Base-by-base conservation (phyloP, 2,329 filamentous ascomycete species). In the Epichloe gansuensis region DNA sequence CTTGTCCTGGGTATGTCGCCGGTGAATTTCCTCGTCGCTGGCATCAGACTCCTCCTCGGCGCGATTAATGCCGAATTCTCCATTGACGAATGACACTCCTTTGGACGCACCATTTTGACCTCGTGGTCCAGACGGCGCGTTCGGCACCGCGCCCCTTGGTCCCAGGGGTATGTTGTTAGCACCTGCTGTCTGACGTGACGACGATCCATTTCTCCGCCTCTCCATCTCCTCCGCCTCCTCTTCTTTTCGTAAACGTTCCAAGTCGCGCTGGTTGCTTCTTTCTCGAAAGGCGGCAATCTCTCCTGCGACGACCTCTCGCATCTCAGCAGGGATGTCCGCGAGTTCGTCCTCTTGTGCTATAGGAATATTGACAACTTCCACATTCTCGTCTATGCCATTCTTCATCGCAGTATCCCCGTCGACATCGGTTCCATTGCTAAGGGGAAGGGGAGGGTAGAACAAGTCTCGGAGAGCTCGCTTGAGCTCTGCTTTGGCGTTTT, bases 231-330 rank as follows among this genome's bases (percentile, higher is more conserved):
- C 93, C 60, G 95, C 82, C 65, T 97, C 91, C 65, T 98, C 93
- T 67, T 98, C 93, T 45, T 85, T 78, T 63, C 84, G 83, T 38
- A 95, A 72, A 3, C 93, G 86, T 67, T 98, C 93, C 63, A 94
- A 72, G 64, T 98, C 93, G 41, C 91, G 80, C 56, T 86, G 82
- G 55, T 83, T 95, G 60, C 91, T 96, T 21, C 91, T 80, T 59
- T 98, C 93, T 58, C 93, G 80, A 73, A 98, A 98, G 0, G 91
- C 88, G 0, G 89, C 84, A 62, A 98, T 98, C 66, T 98, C 94
- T 53, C 85, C 85, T 0, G 93, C 88, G 15, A 98, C 93, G 0
- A 89, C 91, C 65, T 95, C 93, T 25, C 93, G 84, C 89, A 95
- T 94, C 65, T 97, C 93, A 1, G 88, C 85, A 0, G 93, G 93